These are phyloP conservation scores for Pichia sp. DNA, from an alignment of 1,139 yeast genomes.

Conservation along the genomic window DNA sequence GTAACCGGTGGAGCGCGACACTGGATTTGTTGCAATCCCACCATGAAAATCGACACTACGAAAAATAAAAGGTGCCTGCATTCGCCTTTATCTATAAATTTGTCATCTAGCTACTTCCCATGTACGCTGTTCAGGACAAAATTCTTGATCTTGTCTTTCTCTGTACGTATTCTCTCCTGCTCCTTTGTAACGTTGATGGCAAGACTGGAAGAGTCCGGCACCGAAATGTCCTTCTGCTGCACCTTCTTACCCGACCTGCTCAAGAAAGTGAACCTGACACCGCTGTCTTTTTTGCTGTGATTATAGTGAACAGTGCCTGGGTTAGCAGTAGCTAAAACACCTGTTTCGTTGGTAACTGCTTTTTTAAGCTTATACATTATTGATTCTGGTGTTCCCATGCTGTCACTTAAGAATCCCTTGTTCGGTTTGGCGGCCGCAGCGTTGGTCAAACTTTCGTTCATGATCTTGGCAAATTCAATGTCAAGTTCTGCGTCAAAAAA, in stretches of 20 bases:
- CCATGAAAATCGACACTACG: conserved; percentile 4
- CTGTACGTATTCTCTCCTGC: conserved; percentile 36
- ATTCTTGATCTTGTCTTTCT: conserved; percentile 41
- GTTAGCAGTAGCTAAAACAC: not conserved
- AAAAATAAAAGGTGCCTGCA: no score
- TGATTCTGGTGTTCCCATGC: conserved; percentile 14
- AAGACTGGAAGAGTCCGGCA: conserved; percentile 48
- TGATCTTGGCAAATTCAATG: conserved; percentile 47
- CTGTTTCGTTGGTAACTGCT: not conserved
- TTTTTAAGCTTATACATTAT: conserved; percentile 13
- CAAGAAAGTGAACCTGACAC: conserved; percentile 47
- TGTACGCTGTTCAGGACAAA: conserved; percentile 35
- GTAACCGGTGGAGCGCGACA: conserved; percentile 10
- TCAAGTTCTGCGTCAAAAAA: conserved; percentile 32
- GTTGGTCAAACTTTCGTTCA: conserved; percentile 39
- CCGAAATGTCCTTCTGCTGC: conserved; percentile 40
- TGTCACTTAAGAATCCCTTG: conserved; percentile 24
- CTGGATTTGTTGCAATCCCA: conserved; percentile 2
- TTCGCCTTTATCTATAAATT: no score
- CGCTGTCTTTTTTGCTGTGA: not conserved
- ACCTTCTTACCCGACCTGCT: conserved; percentile 48
- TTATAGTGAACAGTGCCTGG: not conserved
- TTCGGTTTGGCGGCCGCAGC: not conserved
- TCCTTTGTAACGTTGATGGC: conserved; percentile 39
- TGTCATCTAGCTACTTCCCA: not conserved